A percentile compares a stretch with the other conserved stretches of the same genome.
These are phyloP conservation scores for Cercospora janseana DNA, from an alignment of 2,329 filamentous ascomycete genomes.

Conservation along the genomic window DNA sequence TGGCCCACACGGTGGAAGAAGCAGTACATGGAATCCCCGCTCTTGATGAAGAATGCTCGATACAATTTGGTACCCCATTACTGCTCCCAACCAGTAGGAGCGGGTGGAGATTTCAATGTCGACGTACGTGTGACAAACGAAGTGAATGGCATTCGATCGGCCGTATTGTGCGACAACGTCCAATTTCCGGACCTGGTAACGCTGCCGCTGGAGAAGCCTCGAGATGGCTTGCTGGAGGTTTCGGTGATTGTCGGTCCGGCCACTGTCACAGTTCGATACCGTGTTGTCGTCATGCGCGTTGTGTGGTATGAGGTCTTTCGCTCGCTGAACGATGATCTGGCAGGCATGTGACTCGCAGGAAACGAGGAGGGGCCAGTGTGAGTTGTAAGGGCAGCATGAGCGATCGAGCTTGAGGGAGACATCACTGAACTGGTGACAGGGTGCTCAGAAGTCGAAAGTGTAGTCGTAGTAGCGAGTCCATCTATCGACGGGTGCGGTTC, in stretches of 20 bases:
- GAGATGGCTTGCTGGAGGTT: not conserved
- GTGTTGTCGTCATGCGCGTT: constrained; percentile 11
- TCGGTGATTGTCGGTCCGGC: not conserved
- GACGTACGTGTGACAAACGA: not conserved
- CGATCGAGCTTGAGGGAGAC: not conserved
- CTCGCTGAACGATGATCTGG: not conserved
- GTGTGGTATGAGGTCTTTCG: constrained; percentile 9
- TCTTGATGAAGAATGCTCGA: not conserved
- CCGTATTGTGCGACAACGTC: constrained; percentile 1
- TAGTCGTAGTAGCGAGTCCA: not conserved
- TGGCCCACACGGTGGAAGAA: too few species aligned
- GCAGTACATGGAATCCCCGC: too few species aligned
- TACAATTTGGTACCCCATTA: too few species aligned
- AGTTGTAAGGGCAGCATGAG: not conserved
- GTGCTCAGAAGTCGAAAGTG: not conserved
- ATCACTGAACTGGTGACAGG: too few species aligned
- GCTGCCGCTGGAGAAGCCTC: not conserved
- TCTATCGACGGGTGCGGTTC: not conserved
- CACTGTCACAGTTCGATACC: constrained; percentile 11
- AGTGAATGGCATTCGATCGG: not conserved
- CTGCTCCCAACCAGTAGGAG: not conserved
- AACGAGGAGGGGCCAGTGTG: too few species aligned
- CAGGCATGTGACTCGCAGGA: not conserved
- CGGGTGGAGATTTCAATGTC: not conserved
- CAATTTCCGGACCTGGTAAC: not conserved